phyloP scores from a whole-genome alignment of 2,329 filamentous ascomycete species.

The Aspergillus cejpii region DNA sequence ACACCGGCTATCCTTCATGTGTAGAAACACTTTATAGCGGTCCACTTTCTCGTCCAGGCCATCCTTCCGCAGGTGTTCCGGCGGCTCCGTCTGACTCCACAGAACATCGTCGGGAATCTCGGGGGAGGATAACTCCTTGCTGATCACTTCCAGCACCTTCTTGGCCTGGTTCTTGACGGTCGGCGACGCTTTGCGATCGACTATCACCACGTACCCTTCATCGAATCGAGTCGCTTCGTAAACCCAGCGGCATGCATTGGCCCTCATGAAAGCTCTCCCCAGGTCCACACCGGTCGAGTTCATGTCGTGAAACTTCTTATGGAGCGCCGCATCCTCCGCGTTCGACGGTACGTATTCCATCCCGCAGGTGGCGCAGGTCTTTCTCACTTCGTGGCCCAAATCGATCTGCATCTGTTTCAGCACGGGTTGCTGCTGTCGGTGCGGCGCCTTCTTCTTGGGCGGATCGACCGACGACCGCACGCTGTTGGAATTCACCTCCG shows the following conservation, averaged over 20 bases:
- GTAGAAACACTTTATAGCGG: constrained; percentile 56
- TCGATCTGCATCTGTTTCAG: constrained; percentile 58
- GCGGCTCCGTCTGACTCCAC: constrained; percentile 47
- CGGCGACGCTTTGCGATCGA: constrained; percentile 50
- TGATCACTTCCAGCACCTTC: constrained; percentile 56
- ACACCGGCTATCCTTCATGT: constrained; percentile 56
- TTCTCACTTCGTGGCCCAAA: constrained; percentile 50
- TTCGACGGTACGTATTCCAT: constrained; percentile 62
- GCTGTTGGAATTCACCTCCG: constrained; percentile 43
- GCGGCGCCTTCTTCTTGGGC: constrained; percentile 30
- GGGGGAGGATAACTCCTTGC: constrained; percentile 56
- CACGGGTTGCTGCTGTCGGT: constrained; percentile 27
- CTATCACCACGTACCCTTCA: constrained; percentile 51
- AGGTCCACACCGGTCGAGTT: constrained; percentile 56
- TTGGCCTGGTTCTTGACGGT: constrained; percentile 48
- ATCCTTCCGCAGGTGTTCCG: constrained; percentile 33
- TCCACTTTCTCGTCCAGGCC: constrained; percentile 36
- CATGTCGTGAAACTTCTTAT: constrained; percentile 59
- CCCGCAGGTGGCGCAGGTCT: constrained; percentile 54
- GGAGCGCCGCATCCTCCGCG: constrained; percentile 54
- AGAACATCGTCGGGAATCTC: constrained; percentile 52
- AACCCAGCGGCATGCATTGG: constrained; percentile 47
- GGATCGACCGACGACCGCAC: constrained; percentile 37
- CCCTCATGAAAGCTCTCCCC: constrained; percentile 51
- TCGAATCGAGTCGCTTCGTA: constrained; percentile 46